Conservation (phyloP, 2,329 filamentous ascomycete species). For the Colletotrichum sp. region DNA sequence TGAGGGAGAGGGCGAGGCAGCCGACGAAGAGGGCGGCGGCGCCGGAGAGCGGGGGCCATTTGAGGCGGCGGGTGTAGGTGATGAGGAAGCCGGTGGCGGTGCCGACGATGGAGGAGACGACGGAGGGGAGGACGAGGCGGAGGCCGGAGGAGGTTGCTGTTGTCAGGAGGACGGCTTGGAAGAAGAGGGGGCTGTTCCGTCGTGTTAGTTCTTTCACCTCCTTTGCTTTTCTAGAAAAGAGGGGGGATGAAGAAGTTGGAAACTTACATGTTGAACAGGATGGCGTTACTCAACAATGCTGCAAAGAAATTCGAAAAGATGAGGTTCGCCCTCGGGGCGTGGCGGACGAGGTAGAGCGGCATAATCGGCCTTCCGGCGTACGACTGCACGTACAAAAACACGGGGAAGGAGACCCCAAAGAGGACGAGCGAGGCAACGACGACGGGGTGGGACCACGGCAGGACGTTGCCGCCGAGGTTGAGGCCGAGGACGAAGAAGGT, state of each 20-base stretch:
- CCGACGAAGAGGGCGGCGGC: constrained; percentile 54
- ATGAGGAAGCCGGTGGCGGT: constrained; percentile 67
- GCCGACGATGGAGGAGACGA: constrained; percentile 60
- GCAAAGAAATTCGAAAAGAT: constrained; percentile 61
- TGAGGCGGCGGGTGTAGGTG: constrained; percentile 62
- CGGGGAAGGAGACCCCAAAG: constrained; percentile 51
- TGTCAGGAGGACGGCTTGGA: constrained; percentile 75
- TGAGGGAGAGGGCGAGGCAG: constrained; percentile 50
- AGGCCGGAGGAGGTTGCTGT: constrained; percentile 75
- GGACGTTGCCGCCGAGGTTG: constrained; percentile 68
- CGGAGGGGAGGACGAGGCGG: constrained; percentile 68
- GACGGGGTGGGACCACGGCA: constrained; percentile 66
- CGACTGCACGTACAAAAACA: constrained; percentile 59
- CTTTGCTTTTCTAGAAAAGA: too few relatives aligned
- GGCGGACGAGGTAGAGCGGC: constrained; percentile 58
- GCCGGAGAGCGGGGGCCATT: constrained; percentile 63
- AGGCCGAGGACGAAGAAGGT: constrained; percentile 65
- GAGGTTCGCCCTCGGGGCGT: constrained; percentile 59
- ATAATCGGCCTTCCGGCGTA: constrained; percentile 61
- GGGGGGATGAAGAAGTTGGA: too few relatives aligned
- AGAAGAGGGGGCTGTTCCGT: constrained; percentile 69
- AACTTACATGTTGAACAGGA: constrained; percentile 63
- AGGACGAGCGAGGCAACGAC: constrained; percentile 56
- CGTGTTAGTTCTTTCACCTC: background rate
- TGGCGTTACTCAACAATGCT: constrained; percentile 57